Conservation (phyloP, 164 flowering plant genomes). For the Hamamelis virginiana region DNA sequence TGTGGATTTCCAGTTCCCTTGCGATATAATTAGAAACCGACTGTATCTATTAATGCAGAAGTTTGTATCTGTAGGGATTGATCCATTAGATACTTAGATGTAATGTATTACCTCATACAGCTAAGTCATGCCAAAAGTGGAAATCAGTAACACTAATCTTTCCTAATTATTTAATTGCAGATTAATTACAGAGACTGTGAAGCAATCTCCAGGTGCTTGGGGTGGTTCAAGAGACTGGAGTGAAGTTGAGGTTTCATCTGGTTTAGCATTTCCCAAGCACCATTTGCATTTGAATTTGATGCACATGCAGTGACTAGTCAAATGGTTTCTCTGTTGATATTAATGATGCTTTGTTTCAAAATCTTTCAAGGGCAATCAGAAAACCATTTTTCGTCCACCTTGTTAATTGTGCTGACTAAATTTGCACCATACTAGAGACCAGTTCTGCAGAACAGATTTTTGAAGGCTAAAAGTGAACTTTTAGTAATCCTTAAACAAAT, state of each 20-base stretch:
- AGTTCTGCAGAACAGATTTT: too few relatives aligned
- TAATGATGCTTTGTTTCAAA: neutral
- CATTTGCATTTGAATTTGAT: too few relatives aligned
- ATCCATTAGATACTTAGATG: neutral
- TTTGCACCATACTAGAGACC: too few relatives aligned
- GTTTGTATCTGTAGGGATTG: neutral
- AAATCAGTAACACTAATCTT: too few relatives aligned
- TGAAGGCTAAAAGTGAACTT: neutral
- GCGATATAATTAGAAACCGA: neutral
- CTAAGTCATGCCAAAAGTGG: too few relatives aligned
- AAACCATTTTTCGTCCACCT: too few relatives aligned
- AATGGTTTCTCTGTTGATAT: neutral
- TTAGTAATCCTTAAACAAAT: neutral
- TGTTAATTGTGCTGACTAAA: too few relatives aligned
- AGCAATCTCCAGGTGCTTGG: conserved; percentile 61
- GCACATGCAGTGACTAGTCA: neutral
- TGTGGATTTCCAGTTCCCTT: neutral
- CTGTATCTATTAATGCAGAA: neutral
- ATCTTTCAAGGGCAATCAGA: too few relatives aligned
- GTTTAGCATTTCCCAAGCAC: neutral
- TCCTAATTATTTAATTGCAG: conserved; percentile 29
- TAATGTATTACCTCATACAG: neutral
- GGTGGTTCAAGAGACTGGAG: conserved; percentile 62
- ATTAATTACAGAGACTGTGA: conserved; percentile 69
- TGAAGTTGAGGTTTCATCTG: conserved; percentile 60